A percentile compares a stretch with the other conserved stretches of the same genome.
These are phyloP conservation scores for Boletus rubroflammeus DNA, from an alignment of 768 basidiomycete species.

Conservation along the genomic window DNA sequence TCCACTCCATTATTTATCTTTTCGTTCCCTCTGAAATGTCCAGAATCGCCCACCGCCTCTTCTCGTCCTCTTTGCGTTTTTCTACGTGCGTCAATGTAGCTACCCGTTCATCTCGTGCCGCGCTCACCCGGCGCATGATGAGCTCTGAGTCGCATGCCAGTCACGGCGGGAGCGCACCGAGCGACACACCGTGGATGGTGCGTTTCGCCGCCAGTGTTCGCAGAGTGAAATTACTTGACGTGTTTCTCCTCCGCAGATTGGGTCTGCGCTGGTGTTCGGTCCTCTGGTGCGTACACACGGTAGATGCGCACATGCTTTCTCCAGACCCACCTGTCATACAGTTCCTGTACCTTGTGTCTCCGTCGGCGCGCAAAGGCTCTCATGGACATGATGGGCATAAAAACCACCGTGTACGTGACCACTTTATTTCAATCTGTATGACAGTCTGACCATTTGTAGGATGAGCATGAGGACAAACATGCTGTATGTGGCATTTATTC, in stretches of 20 bases:
- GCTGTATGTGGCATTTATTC: slow-evolving; percentile 13
- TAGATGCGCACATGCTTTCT: not conserved
- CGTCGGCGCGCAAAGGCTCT: slow-evolving; percentile 23
- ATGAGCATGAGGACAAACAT: slow-evolving; percentile 8
- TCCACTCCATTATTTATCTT: slow-evolving; percentile 16
- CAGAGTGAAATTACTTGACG: not conserved
- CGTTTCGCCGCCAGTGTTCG: slow-evolving; percentile 2
- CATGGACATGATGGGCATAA: slow-evolving; percentile 25
- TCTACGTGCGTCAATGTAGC: slow-evolving; percentile 5
- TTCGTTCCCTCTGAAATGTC: slow-evolving; percentile 15
- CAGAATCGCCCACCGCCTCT: slow-evolving; percentile 18
- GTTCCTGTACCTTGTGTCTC: slow-evolving; percentile 32
- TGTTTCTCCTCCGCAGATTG: slow-evolving; percentile 18
- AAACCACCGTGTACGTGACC: slow-evolving; percentile 20
- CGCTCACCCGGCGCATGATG: slow-evolving; percentile 23
- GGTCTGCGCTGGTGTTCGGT: slow-evolving; percentile 32
- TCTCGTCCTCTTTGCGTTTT: slow-evolving; percentile 17
- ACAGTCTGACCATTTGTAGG: slow-evolving; percentile 19
- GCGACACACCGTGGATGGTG: slow-evolving; percentile 31
- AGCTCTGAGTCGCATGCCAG: slow-evolving; percentile 24
- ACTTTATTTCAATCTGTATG: not conserved
- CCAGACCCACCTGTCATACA: slow-evolving; percentile 1
- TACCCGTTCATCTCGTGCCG: slow-evolving; percentile 12
- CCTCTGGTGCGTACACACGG: slow-evolving; percentile 22
- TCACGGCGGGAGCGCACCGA: slow-evolving; percentile 14